Percentiles rank a stretch among this genome's conserved stretches.
Evolutionary conservation across 2,329 filamentous ascomycete species (phyloP).

Genomic region (Sordariomycetes sp.): DNA sequence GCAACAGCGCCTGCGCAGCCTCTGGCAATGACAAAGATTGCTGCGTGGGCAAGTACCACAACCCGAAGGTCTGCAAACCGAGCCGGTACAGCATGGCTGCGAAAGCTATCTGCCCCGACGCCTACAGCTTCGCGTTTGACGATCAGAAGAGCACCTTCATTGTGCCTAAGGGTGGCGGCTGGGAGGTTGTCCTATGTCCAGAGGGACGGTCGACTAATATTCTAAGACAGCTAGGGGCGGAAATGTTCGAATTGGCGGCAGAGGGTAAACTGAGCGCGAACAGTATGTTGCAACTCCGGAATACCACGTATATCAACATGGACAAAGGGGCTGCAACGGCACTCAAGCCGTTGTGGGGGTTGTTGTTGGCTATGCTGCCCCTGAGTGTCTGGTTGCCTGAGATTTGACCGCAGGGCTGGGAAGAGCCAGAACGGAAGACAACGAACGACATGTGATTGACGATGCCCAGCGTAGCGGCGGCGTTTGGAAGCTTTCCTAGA

Average conservation of each 20-base stretch:
- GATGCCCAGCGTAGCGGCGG: too few relatives aligned
- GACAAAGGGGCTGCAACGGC: constrained; percentile 16
- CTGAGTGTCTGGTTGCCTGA: too few relatives aligned
- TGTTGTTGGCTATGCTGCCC: too few relatives aligned
- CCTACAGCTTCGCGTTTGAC: constrained; percentile 68
- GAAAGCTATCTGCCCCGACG: constrained; percentile 73
- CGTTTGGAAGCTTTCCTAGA: too few relatives aligned
- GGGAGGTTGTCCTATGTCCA: constrained; percentile 73
- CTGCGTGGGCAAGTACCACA: constrained; percentile 62
- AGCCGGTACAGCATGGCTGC: constrained; percentile 60
- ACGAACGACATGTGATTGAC: too few relatives aligned
- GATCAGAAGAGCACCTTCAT: constrained; percentile 52
- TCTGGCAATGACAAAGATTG: constrained; percentile 61
- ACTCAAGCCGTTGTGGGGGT: too few relatives aligned
- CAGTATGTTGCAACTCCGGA: constrained; percentile 19
- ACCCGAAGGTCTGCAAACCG: constrained; percentile 53
- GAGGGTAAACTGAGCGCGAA: constrained; percentile 25
- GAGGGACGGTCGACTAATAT: constrained; percentile 50
- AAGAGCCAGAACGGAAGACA: too few relatives aligned
- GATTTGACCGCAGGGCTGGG: too few relatives aligned
- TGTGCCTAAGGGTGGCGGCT: constrained; percentile 60
- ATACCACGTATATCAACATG: constrained; percentile 23
- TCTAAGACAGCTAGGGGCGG: constrained; percentile 37
- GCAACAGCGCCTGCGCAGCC: constrained; percentile 67
- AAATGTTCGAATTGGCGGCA: constrained; percentile 37